These are phyloP conservation scores for Ceriops tagal DNA, from an alignment of 345 rosid species.

Conservation along the genomic window DNA sequence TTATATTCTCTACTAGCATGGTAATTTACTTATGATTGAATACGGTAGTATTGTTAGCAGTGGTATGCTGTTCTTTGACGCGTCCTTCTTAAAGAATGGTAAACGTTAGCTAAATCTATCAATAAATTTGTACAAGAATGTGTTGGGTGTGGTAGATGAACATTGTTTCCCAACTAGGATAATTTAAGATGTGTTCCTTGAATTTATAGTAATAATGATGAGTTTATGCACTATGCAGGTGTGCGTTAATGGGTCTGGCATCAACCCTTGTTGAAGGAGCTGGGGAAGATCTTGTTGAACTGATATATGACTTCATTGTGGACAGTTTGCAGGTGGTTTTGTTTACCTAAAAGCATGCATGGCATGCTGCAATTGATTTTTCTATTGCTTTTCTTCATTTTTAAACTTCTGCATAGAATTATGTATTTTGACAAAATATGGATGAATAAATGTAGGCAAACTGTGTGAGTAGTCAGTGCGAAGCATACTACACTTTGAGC, in stretches of 20 bases:
- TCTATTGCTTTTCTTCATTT: neutral
- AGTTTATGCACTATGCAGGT: conserved; percentile 14
- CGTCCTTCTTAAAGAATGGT: too few species aligned
- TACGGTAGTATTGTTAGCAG: too few species aligned
- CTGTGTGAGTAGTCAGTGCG: conserved; percentile 48
- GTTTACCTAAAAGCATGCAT: neutral
- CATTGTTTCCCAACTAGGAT: too few species aligned
- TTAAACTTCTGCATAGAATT: neutral
- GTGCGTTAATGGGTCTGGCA: conserved; percentile 55
- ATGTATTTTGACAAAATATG: conserved; percentile 4
- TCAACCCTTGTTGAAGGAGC: conserved; percentile 74
- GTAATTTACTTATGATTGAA: too few species aligned
- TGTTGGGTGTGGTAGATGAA: too few species aligned
- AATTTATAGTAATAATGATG: neutral
- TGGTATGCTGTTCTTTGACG: too few species aligned
- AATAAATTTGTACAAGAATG: too few species aligned
- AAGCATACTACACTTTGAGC: conserved; percentile 64
- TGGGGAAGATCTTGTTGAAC: conserved; percentile 55
- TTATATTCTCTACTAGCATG: too few species aligned
- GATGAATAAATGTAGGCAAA: conserved; percentile 40
- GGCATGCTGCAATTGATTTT: neutral
- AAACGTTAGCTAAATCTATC: too few species aligned
- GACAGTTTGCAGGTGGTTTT: conserved; percentile 55
- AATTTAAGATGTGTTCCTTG: neutral
- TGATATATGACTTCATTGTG: conserved; percentile 58